Percentiles rank a stretch among this genome's conserved stretches.
These are phyloP conservation scores for Cercospora brassicicola DNA, from an alignment of 2,329 filamentous ascomycete genomes.

Conservation along the genomic window DNA sequence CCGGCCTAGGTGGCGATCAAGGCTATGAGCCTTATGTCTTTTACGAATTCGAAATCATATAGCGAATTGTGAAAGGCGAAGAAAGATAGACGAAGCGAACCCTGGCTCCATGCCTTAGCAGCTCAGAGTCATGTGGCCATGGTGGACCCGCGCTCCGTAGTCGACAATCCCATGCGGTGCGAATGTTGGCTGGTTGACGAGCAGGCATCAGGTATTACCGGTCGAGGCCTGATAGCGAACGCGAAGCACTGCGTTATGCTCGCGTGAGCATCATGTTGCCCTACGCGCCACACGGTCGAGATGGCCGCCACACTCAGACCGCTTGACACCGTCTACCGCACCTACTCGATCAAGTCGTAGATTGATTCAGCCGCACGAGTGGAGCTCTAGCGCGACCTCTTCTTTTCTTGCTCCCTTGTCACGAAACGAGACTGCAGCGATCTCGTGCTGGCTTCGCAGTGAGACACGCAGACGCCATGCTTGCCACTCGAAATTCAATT, in stretches of 20 bases:
- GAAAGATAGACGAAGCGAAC: background rate
- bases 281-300: background rate
- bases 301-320: background rate
- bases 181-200: background rate
- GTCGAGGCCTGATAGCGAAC: background rate
- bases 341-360: background rate
- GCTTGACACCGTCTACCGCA: background rate
- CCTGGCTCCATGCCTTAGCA: background rate
- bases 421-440: background rate
- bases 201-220: background rate
- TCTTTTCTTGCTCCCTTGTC: background rate
- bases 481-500: background rate
- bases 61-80: conserved; percentile 19
- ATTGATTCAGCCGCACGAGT: background rate
- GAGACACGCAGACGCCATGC: background rate
- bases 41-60: conserved; percentile 84
- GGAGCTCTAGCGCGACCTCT: background rate
- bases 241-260: background rate
- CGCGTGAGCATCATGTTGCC: background rate
- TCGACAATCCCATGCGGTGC: background rate
- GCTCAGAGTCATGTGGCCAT: background rate
- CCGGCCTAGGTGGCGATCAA: conserved; percentile 65
- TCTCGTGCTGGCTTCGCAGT: background rate
- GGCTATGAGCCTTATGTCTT: conserved; percentile 97
- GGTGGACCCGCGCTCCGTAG: background rate